A percentile compares a stretch with the other conserved stretches of the same genome.
These are phyloP conservation scores for Pythium coloratum DNA, from an alignment of 352 stramenopile species.

Conservation along the genomic window DNA sequence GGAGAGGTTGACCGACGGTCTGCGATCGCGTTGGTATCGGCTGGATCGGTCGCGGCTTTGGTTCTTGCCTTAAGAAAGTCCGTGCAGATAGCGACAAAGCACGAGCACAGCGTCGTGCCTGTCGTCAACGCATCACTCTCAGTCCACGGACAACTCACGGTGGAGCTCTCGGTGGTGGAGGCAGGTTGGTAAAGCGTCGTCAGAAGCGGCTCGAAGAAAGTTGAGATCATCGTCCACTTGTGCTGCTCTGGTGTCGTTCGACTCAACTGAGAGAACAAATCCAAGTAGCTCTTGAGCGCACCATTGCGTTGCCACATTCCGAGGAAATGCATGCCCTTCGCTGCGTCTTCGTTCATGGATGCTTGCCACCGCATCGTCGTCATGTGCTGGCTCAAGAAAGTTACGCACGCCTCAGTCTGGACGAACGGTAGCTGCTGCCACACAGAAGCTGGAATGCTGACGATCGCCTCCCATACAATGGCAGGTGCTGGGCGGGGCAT, in stretches of 20 bases:
- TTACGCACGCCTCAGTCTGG: constrained; percentile 29
- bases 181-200: constrained; percentile 79
- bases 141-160: constrained; percentile 64
- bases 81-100: constrained; percentile 73
- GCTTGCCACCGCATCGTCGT: constrained; percentile 27
- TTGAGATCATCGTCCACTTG: constrained; percentile 68
- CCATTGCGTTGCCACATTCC: constrained; percentile 60
- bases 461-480: constrained; percentile 59
- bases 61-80: constrained; percentile 60
- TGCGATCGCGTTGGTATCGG: background rate
- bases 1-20: background rate
- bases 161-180: constrained; percentile 67
- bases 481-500: constrained; percentile 60
- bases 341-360: constrained; percentile 19
- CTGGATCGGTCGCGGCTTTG: background rate
- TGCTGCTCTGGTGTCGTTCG: constrained; percentile 53
- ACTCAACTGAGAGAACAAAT: constrained; percentile 75
- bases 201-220: constrained; percentile 79
- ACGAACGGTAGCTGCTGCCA: constrained; percentile 32
- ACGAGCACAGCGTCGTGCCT: constrained; percentile 74
- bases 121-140: constrained; percentile 74
- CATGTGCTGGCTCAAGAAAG: constrained; percentile 33
- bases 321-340: constrained; percentile 15
- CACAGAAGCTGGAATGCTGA: constrained; percentile 19
- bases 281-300: constrained; percentile 75